Conservation (phyloP, 2,329 filamentous ascomycete species). For the Exophiala bonariae region DNA sequence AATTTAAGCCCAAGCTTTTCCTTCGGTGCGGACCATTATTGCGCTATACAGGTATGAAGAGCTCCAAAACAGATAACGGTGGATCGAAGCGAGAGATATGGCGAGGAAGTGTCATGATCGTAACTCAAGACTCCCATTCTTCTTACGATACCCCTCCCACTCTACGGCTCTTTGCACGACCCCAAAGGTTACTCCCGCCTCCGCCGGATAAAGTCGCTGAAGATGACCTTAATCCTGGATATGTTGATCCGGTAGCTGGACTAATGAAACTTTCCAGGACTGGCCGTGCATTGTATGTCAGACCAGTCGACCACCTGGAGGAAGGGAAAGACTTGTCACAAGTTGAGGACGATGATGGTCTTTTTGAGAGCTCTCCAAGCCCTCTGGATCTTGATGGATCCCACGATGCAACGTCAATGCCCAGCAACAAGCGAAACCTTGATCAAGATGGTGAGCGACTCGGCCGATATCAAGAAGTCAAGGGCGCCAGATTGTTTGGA, state of each 20-base stretch:
- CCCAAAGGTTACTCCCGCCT: slow-evolving; percentile 76
- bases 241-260: slow-evolving; percentile 86
- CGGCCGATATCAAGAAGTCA: slow-evolving; percentile 79
- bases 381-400: slow-evolving; percentile 40
- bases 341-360: slow-evolving; percentile 75
- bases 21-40: slow-evolving; percentile 88
- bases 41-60: slow-evolving; percentile 84
- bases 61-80: slow-evolving; percentile 37
- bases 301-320: slow-evolving; percentile 81
- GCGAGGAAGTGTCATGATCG: slow-evolving; percentile 94
- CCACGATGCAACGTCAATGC: slow-evolving; percentile 40
- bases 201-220: slow-evolving; percentile 69
- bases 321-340: slow-evolving; percentile 76
- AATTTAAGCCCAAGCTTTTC: slow-evolving; percentile 79
- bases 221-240: slow-evolving; percentile 69
- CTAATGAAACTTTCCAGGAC: slow-evolving; percentile 81
- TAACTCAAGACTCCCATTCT: slow-evolving; percentile 81
- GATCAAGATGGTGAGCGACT: slow-evolving; percentile 72
- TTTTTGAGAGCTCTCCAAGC: slow-evolving; percentile 69
- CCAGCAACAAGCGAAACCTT: slow-evolving; percentile 46
- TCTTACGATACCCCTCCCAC: slow-evolving; percentile 77
- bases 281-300: slow-evolving; percentile 83
- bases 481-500: slow-evolving; percentile 76
- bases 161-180: slow-evolving; percentile 81
- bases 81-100: slow-evolving; percentile 72